These are phyloP conservation scores for Drechslerella coelobrocha DNA, from an alignment of 2,329 filamentous ascomycete genomes.

Conservation along the genomic window DNA sequence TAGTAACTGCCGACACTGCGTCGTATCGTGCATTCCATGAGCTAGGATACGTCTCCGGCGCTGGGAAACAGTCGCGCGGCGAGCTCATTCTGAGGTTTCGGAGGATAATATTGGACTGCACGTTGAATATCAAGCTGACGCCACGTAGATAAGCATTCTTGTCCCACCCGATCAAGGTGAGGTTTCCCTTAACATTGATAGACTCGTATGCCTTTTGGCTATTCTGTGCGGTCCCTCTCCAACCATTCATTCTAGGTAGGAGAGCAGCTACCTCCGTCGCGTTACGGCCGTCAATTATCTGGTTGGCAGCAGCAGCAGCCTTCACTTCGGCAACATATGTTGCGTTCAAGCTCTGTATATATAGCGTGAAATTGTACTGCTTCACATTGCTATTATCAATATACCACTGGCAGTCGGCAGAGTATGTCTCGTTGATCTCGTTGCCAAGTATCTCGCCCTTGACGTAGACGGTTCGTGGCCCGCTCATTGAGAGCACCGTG, in stretches of 20 bases:
- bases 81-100: conserved; percentile 48
- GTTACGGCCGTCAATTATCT: conserved; percentile 43
- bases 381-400: conserved; percentile 49
- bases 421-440: conserved; percentile 44
- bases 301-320: conserved; percentile 25
- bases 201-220: conserved; percentile 49
- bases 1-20: conserved; percentile 48
- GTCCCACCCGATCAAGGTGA: conserved; percentile 46
- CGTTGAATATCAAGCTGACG: conserved; percentile 47
- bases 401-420: conserved; percentile 49
- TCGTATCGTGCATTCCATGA: conserved; percentile 52
- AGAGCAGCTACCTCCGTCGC: conserved; percentile 35
- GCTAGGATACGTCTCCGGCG: conserved; percentile 49
- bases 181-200: conserved; percentile 41
- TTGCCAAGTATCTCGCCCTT: conserved; percentile 48
- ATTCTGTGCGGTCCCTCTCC: conserved; percentile 50
- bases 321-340: conserved; percentile 47
- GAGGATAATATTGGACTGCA: conserved; percentile 48
- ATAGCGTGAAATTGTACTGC: conserved; percentile 49
- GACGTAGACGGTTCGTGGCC: conserved; percentile 45
- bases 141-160: conserved; percentile 38
- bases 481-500: conserved; percentile 33
- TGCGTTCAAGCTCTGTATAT: conserved; percentile 44
- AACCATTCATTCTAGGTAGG: conserved; percentile 48
- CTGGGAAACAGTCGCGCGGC: conserved; percentile 51